A percentile compares a stretch with the other conserved stretches of the same genome.
These are phyloP conservation scores for Neurospora sp. DNA, from an alignment of 2,329 filamentous ascomycete genomes.

Conservation along the genomic window DNA sequence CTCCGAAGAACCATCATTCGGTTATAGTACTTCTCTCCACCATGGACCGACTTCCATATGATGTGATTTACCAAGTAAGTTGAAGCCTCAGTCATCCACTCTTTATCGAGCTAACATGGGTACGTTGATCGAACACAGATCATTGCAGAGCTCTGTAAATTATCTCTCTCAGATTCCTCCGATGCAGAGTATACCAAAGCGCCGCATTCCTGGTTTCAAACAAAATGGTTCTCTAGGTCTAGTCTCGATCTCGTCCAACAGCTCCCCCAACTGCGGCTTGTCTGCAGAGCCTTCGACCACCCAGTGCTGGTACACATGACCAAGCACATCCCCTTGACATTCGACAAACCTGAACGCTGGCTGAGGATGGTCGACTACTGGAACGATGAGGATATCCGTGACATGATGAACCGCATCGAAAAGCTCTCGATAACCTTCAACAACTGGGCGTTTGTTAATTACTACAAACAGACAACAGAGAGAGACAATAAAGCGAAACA, in stretches of 20 bases:
- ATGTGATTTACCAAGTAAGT: background rate
- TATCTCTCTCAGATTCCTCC: background rate
- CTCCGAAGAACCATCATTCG: background rate
- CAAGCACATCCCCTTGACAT: background rate
- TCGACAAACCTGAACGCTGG: background rate
- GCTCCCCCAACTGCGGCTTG: background rate
- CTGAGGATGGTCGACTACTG: background rate
- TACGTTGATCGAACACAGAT: background rate
- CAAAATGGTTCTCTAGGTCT: too few species aligned
- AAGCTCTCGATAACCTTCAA: background rate
- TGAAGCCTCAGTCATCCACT: background rate
- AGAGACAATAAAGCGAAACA: background rate
- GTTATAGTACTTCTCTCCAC: background rate
- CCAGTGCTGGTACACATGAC: background rate
- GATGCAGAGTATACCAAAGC: background rate
- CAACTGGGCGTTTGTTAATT: background rate
- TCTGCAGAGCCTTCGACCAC: background rate
- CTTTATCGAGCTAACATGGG: background rate
- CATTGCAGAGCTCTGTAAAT: background rate
- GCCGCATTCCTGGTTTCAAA: background rate
- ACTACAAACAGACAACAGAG: fast-evolving
- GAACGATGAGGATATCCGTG: background rate
- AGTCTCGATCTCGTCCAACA: background rate
- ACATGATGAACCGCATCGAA: background rate
- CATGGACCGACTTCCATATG: background rate